A percentile compares a stretch with the other conserved stretches of the same genome.
phyloP scores from a whole-genome alignment of 176 grass and related monocot species.

The Leersia perrieri region DNA sequence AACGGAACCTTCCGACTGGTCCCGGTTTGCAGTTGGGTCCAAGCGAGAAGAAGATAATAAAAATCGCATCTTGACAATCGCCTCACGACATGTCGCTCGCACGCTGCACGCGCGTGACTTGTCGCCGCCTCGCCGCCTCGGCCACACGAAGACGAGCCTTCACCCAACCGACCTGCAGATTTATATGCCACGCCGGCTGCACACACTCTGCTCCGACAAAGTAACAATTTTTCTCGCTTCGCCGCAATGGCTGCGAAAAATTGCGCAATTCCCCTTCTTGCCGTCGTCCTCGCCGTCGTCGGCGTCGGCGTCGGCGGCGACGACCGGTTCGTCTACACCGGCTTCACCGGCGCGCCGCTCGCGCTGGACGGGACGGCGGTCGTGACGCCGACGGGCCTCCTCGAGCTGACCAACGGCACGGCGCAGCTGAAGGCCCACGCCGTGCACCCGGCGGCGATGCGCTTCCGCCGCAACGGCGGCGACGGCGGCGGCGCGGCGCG shows the following conservation, averaged over 20 bases:
- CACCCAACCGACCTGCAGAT: no score
- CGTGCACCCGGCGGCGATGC: conserved; percentile 38
- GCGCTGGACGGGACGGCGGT: conserved; percentile 22
- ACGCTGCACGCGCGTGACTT: no score
- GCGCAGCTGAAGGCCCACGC: conserved; percentile 42
- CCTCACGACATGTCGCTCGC: no score
- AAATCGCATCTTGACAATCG: no score
- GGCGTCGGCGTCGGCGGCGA: neutral
- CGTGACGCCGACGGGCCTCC: conserved; percentile 40
- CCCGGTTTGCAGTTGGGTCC: neutral
- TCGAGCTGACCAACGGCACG: conserved; percentile 61
- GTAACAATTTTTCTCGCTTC: neutral
- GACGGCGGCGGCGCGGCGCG: conserved; percentile 20
- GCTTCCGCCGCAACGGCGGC: conserved; percentile 6
- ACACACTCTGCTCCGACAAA: neutral
- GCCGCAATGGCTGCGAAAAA: neutral
- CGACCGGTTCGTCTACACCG: conserved; percentile 41
- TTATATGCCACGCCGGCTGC: neutral
- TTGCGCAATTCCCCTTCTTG: neutral
- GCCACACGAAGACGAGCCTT: neutral
- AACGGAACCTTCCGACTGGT: neutral
- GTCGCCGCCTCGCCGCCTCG: neutral
- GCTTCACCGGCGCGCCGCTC: conserved; percentile 34
- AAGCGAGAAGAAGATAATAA: neutral
- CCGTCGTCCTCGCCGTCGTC: neutral